A percentile compares a stretch with the other conserved stretches of the same genome.
These are phyloP conservation scores for Picea sitchensis DNA, from an alignment of 75 land plant species.

Conservation along the genomic window DNA sequence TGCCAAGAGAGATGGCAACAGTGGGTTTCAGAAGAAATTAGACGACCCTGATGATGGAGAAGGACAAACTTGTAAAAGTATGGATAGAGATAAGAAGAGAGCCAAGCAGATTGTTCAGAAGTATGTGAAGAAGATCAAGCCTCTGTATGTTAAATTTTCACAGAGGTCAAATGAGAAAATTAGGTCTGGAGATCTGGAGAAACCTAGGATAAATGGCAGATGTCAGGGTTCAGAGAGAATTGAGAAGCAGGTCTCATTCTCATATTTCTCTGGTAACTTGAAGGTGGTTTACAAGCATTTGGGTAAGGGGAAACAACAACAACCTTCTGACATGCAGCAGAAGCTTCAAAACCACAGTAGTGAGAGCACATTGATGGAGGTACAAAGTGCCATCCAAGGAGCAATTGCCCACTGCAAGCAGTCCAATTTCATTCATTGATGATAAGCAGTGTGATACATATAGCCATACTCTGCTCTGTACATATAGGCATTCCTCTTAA, in stretches of 20 bases:
- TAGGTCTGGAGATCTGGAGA: slow-evolving; percentile 23
- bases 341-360: neutral
- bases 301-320: neutral
- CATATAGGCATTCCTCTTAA: too few species aligned
- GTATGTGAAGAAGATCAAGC: slow-evolving; percentile 65
- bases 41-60: neutral
- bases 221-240: neutral
- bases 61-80: neutral
- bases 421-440: slow-evolving; percentile 5
- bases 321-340: neutral
- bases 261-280: slow-evolving; percentile 6
- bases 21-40: neutral
- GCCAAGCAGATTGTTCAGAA: slow-evolving; percentile 42
- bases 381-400: slow-evolving; percentile 36
- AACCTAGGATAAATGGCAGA: neutral
- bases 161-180: slow-evolving; percentile 34
- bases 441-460: neutral
- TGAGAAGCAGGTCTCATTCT: neutral
- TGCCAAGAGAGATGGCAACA: slow-evolving; percentile 7
- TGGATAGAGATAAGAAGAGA: slow-evolving; percentile 21
- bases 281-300: slow-evolving; percentile 3
- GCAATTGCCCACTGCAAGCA: slow-evolving; percentile 41
- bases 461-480: too few species aligned
- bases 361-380: slow-evolving; percentile 17
- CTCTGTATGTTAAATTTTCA: slow-evolving; percentile 50